These are phyloP conservation scores for Hirschfeldia incana DNA, from an alignment of 345 rosid species.

Conservation along the genomic window DNA sequence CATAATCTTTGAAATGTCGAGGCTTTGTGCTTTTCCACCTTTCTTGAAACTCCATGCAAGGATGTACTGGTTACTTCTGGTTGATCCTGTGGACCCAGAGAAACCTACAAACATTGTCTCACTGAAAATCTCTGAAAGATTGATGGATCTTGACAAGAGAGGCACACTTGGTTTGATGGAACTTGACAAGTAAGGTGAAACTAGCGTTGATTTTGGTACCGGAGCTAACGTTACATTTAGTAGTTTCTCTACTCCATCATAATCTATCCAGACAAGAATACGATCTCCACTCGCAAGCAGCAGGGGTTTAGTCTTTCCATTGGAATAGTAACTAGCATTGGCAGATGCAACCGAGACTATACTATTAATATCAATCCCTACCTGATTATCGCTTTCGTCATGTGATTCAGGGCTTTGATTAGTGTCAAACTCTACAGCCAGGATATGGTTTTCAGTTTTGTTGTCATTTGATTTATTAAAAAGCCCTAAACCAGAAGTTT, in stretches of 20 bases:
- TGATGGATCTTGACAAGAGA: background rate
- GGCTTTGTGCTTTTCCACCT: background rate
- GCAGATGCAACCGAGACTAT: conserved; percentile 31
- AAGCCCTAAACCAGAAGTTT: too few relatives aligned
- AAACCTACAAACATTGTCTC: background rate
- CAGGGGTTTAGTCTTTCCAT: conserved; percentile 27
- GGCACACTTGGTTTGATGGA: background rate
- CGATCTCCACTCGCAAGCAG: conserved; percentile 43
- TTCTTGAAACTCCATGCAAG: background rate
- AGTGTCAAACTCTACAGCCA: too few relatives aligned
- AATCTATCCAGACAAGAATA: too few relatives aligned
- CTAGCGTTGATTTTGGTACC: too few relatives aligned
- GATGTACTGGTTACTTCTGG: background rate
- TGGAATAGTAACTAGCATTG: conserved; percentile 44
- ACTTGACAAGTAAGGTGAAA: background rate
- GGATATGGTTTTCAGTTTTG: too few relatives aligned
- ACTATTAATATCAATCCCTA: conserved; percentile 56
- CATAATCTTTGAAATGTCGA: background rate
- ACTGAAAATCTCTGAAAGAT: background rate
- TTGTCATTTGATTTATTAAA: too few relatives aligned
- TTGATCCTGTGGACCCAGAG: background rate
- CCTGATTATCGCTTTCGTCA: conserved; percentile 50
- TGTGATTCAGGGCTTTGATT: conserved; percentile 26
- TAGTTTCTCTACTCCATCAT: too few relatives aligned
- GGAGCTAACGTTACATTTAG: too few relatives aligned